These are phyloP conservation scores for Fragilaria crotonensis DNA, from an alignment of 108 stramenopile genomes.

Conservation along the genomic window DNA sequence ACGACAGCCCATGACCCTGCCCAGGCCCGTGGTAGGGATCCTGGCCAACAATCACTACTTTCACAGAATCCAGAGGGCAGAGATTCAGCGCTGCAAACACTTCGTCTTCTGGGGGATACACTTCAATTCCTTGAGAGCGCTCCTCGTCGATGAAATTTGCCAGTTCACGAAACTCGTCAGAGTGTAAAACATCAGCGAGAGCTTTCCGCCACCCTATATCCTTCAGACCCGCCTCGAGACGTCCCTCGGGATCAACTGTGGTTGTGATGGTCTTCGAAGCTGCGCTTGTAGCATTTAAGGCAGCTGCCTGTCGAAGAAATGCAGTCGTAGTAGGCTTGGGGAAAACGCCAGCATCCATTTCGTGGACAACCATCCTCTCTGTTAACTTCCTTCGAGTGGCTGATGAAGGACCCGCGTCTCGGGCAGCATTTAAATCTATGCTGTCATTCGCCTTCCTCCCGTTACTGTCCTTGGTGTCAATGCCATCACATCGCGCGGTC, in stretches of 20 bases:
- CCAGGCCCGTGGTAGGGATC: constrained; percentile 82
- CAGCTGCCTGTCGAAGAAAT: not conserved
- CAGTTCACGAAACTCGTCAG: constrained; percentile 31
- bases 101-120: constrained; percentile 74
- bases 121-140: constrained; percentile 24
- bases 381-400: too few relatives aligned
- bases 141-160: constrained; percentile 17
- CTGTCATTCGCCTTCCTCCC: not conserved
- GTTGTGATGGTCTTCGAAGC: not conserved
- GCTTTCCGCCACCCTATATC: constrained; percentile 52
- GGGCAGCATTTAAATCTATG: too few relatives aligned
- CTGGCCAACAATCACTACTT: constrained; percentile 81
- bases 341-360: not conserved
- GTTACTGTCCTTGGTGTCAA: constrained; percentile 2
- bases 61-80: constrained; percentile 77
- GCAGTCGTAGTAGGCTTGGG: not conserved
- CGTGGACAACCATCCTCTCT: too few relatives aligned
- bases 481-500: constrained; percentile 11
- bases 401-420: too few relatives aligned
- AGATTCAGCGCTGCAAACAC: constrained; percentile 88
- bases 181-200: constrained; percentile 23
- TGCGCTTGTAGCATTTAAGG: too few relatives aligned
- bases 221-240: constrained; percentile 23
- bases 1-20: constrained; percentile 73
- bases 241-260: not conserved